Percentiles rank a stretch among this genome's conserved stretches.
These are phyloP conservation scores for Cladobotryum protrusum DNA, from an alignment of 2,329 filamentous ascomycete species.

Conservation along the genomic window DNA sequence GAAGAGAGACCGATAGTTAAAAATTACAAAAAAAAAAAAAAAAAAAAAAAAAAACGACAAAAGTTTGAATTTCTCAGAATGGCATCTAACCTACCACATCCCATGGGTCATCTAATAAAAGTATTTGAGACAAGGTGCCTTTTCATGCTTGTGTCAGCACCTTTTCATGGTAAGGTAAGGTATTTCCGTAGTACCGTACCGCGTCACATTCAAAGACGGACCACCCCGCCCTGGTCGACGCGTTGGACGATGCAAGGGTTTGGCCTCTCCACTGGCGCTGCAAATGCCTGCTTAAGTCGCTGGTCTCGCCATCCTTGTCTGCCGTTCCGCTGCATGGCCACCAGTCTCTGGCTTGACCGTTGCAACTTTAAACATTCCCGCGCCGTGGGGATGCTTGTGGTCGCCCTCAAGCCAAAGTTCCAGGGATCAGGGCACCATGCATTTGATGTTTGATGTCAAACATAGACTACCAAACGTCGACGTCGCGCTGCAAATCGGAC, in stretches of 20 bases:
- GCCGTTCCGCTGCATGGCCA: constrained; percentile 20
- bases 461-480: not conserved
- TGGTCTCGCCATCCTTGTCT: constrained; percentile 22
- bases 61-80: too few species aligned
- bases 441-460: not conserved
- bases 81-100: too few species aligned
- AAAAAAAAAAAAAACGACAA: too few species aligned
- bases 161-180: not conserved
- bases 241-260: too few species aligned
- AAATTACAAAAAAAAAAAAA: too few species aligned
- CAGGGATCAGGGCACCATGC: constrained; percentile 3
- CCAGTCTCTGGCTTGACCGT: constrained; percentile 19
- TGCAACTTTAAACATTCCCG: constrained; percentile 15
- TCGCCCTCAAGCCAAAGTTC: not conserved
- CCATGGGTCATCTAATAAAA: too few species aligned
- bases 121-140: not conserved
- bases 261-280: too few species aligned
- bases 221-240: too few species aligned
- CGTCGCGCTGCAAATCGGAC: not conserved
- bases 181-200: too few species aligned
- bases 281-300: constrained; percentile 17
- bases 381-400: constrained; percentile 1
- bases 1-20: too few species aligned
- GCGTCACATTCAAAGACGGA: not conserved
- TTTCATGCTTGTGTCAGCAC: too few species aligned